Base-by-base conservation (phyloP, 331 rosid genomes). In the Malus hybrid region DNA sequence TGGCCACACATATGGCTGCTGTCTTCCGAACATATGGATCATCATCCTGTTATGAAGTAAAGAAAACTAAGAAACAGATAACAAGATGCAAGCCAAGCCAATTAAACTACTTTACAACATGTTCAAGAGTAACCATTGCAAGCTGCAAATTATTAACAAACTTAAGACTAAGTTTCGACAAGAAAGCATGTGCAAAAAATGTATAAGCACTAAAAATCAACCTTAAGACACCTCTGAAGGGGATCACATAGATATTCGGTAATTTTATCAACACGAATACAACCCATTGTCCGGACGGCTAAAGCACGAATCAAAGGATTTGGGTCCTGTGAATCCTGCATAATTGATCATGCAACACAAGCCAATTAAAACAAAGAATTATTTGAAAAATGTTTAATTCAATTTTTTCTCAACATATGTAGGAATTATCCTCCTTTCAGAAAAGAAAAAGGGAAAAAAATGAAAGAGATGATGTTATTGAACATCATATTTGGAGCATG, bases 1-100 rank as follows among this genome's bases (percentile, higher is more conserved):
- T 95, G 71, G 99, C 99, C 59, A 95, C 99, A 84, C 99, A 95
- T 74, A 95, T 87, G 73, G 99, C 97, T 69, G 99, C 99, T 42
- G 99, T 95, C 92, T 95, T 95, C 71, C 99, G 97, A 76, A 95
- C 99, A 81, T 95, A 95, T 7, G 99, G 97, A 85, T 95, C 99
- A 44, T 95, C 99, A 78, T 95, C 99, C 99, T 95, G 86, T 79
- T 78, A 84, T 82, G 22, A 84, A 48, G 84, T 66, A 70, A 24
- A 84, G 64, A 71, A 55, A 57, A 54, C 74, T n/a, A 73, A 52
- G 69, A 65, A 36, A 57, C 14, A 50, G 72, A 57, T 65, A 60
- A 57, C 11, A 59, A 24, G 19, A 62, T 0, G 6, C 31, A 70
- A 22, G 27, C n/a, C n/a, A 71, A 24, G 44, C 20, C n/a, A 27